Conservation (phyloP, 2,329 filamentous ascomycete genomes). For the Phoma sp. region DNA sequence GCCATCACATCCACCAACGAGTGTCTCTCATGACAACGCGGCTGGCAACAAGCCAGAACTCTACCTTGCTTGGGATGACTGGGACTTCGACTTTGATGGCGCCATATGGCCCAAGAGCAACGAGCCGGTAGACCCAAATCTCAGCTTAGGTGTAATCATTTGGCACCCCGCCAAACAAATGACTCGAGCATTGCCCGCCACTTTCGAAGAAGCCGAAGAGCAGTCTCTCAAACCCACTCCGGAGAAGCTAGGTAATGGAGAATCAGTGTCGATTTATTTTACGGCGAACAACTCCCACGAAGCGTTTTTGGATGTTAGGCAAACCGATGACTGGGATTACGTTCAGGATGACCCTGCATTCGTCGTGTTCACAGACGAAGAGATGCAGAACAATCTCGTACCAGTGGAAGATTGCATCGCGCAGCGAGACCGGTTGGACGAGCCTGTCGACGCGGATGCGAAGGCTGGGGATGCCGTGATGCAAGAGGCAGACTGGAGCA, state of each 20-base stretch:
- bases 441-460: constrained; percentile 24
- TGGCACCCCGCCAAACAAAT: constrained; percentile 55
- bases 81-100: constrained; percentile 54
- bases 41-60: constrained; percentile 37
- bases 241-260: constrained; percentile 48
- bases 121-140: constrained; percentile 51
- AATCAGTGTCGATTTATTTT: constrained; percentile 60
- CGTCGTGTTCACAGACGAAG: constrained; percentile 50
- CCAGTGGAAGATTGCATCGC: constrained; percentile 53
- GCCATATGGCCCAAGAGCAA: constrained; percentile 54
- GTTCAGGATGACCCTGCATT: constrained; percentile 60
- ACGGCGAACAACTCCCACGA: constrained; percentile 52
- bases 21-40: constrained; percentile 24
- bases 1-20: constrained; percentile 19
- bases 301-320: constrained; percentile 54
- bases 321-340: constrained; percentile 58
- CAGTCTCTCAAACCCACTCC: constrained; percentile 49
- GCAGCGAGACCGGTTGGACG: constrained; percentile 49
- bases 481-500: constrained; percentile 43
- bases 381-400: constrained; percentile 48
- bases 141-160: constrained; percentile 55
- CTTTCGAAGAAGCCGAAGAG: constrained; percentile 53
- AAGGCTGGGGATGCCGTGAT: constrained; percentile 43
- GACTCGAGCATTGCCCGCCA: constrained; percentile 51
- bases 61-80: constrained; percentile 47